phyloP scores from a whole-genome alignment of 148 eudicot genomes.

The Polygonum maritimum region DNA sequence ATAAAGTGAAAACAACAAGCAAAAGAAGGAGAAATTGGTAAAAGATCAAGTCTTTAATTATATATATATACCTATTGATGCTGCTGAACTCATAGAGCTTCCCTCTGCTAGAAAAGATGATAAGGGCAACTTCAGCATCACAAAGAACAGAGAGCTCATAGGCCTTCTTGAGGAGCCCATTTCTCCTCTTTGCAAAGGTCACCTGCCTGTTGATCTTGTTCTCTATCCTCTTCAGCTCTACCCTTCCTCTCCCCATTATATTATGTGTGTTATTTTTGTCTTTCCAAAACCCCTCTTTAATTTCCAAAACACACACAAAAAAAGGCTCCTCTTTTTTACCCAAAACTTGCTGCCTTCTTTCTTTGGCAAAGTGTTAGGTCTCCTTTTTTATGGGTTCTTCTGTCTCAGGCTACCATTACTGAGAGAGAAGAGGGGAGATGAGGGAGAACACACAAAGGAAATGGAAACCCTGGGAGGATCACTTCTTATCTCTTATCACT shows the following conservation, averaged over 20 bases:
- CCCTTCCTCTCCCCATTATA: conserved; percentile 16
- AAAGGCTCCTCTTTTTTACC: background rate
- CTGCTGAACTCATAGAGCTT: conserved; percentile 14
- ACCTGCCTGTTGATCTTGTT: conserved; percentile 15
- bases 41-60: background rate
- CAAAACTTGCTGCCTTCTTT: conserved; percentile 8
- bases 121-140: conserved; percentile 13
- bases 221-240: conserved; percentile 16
- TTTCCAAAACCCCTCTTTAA: background rate
- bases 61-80: conserved; percentile 6
- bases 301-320: background rate
- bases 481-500: conserved; percentile 3
- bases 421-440: background rate
- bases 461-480: conserved; percentile 6
- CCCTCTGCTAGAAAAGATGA: conserved; percentile 15
- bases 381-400: conserved; percentile 1
- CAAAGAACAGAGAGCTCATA: conserved; percentile 11
- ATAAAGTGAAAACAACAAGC: background rate
- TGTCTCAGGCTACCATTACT: conserved; percentile 1
- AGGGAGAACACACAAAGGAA: conserved; percentile 6
- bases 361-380: conserved; percentile 8
- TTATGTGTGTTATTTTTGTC: background rate
- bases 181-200: conserved; percentile 13
- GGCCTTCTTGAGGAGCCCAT: conserved; percentile 16
- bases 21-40: background rate